phyloP scores from a whole-genome alignment of 495 filamentous ascomycete species.

The Xylaria nigripes region DNA sequence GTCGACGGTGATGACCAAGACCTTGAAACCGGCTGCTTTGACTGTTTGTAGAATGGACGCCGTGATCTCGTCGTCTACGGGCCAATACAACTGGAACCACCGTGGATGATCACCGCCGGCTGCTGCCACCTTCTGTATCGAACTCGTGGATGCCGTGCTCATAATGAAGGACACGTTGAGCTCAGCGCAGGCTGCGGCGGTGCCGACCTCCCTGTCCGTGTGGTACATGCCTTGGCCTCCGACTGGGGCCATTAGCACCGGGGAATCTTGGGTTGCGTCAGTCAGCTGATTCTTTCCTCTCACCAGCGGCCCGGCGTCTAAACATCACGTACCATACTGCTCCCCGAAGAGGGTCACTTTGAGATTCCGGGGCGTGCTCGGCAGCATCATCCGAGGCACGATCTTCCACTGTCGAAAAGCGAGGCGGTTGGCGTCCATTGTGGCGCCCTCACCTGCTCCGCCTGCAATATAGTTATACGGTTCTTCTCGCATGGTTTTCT shows the following conservation, averaged over 20 bases:
- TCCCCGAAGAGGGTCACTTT: conserved; percentile 50
- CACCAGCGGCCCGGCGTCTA: too few relatives aligned
- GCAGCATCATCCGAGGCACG: conserved; percentile 37
- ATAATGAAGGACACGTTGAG: conserved; percentile 36
- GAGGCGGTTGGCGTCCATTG: conserved; percentile 56
- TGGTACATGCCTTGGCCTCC: conserved; percentile 42
- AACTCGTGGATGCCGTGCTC: conserved; percentile 19
- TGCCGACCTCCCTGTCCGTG: conserved; percentile 38
- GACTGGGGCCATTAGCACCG: conserved; percentile 42
- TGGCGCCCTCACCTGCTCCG: conserved; percentile 57
- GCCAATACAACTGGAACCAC: conserved; percentile 68
- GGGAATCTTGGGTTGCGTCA: conserved; percentile 23
- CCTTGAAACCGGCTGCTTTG: conserved; percentile 44
- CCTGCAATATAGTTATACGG: conserved; percentile 55
- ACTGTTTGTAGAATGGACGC: conserved; percentile 53
- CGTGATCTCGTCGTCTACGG: conserved; percentile 50
- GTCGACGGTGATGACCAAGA: conserved; percentile 53
- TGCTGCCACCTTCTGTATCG: conserved; percentile 38
- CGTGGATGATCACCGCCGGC: conserved; percentile 28
- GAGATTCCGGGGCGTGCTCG: conserved; percentile 39
- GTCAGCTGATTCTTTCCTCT: background rate
- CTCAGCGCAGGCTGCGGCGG: conserved; percentile 15
- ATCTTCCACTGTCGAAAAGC: conserved; percentile 61
- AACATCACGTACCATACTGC: conserved; percentile 24
- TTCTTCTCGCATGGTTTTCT: conserved; percentile 36